A percentile compares a stretch with the other conserved stretches of the same genome.
Conservation (phyloP, 2,329 filamentous ascomycete genomes). For the Pyrenophora graminea region DNA sequence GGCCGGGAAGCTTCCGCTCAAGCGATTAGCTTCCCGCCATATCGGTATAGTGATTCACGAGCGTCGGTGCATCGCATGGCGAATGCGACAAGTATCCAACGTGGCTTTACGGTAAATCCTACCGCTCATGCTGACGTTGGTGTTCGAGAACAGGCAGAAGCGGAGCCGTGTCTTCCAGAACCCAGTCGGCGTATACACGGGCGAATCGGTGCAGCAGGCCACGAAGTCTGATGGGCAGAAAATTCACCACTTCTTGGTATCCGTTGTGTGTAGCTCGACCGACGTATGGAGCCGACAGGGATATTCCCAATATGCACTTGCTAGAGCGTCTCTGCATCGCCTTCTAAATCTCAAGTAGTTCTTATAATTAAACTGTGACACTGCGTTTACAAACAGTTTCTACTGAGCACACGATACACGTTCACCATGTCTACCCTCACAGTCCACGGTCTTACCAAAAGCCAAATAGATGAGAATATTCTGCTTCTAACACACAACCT, state of each 20-base stretch:
- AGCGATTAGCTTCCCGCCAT: constrained; percentile 8
- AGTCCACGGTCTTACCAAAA: constrained; percentile 48
- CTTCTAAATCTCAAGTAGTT: not conserved
- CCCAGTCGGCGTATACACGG: constrained; percentile 22
- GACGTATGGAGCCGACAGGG: constrained; percentile 5
- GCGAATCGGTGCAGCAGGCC: constrained; percentile 29
- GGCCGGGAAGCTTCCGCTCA: constrained; percentile 9
- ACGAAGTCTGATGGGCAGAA: constrained; percentile 22
- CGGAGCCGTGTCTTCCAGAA: constrained; percentile 20
- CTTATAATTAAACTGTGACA: not conserved
- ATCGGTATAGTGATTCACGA: constrained; percentile 22
- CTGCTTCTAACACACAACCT: constrained; percentile 72
- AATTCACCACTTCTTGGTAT: constrained; percentile 16
- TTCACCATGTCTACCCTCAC: constrained; percentile 47
- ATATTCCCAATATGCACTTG: constrained; percentile 7
- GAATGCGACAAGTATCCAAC: constrained; percentile 16
- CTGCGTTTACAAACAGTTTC: not conserved
- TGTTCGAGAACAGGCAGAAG: not conserved
- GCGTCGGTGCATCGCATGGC: constrained; percentile 26
- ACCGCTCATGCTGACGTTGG: constrained; percentile 12
- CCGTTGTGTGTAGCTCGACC: constrained; percentile 12
- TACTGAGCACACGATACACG: not conserved
- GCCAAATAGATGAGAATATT: constrained; percentile 60
- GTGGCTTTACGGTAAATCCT: constrained; percentile 6
- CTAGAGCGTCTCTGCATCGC: constrained; percentile 5